Evolutionary conservation across 2,329 filamentous ascomycete species (phyloP), one percentile per base, ranked within the genome.

Genomic region (Cercospora sesami): DNA sequence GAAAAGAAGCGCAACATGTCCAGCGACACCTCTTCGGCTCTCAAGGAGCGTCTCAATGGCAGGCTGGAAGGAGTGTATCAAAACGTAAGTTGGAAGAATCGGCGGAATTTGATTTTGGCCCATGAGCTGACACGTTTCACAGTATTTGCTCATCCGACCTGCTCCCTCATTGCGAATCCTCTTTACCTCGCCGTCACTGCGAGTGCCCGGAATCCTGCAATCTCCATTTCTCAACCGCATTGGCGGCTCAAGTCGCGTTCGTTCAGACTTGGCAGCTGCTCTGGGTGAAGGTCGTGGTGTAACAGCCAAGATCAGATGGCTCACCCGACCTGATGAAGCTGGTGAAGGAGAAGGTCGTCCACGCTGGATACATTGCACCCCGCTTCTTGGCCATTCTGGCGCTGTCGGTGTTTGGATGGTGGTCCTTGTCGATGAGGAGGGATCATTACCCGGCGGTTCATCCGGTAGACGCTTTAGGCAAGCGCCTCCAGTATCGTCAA

Each of bases 401-500:
- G 82, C 86, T 3, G 87, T 93, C 0, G 91, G 91, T 16, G 90
- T 92, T 0, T 93, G 91, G 91, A 91, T 93, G 89, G 83, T 93
- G 5, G 85, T 93, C 0, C 83, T 93, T 14, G 87, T 92, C 3
- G 89, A 92, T 69, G 88, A 91, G 57, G 79, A 81, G 23, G 65
- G 67, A 51, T 66, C 67, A 16, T 23, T 60, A 39, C 63, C 70
- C 16, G 74, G 72, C 30, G 68, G 57, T 21, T 65, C 63, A 57
- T 72, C 69, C 6, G 72, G 71, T 8, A 60, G 77, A 51, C 68
- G 78, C 39, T 79, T 79, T 65, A 73, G 78, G 48, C 72, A 74
- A 53, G 78, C 79, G 28, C 78, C 79, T 16, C 78, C 78, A 14
- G 77, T 80, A 5, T 69, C 76, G 7, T 73, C 48, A 31, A 74